Evolutionary conservation across 192 early-diverging fungal species (phyloP).

Genomic region (Entophlyctis helioformis): DNA sequence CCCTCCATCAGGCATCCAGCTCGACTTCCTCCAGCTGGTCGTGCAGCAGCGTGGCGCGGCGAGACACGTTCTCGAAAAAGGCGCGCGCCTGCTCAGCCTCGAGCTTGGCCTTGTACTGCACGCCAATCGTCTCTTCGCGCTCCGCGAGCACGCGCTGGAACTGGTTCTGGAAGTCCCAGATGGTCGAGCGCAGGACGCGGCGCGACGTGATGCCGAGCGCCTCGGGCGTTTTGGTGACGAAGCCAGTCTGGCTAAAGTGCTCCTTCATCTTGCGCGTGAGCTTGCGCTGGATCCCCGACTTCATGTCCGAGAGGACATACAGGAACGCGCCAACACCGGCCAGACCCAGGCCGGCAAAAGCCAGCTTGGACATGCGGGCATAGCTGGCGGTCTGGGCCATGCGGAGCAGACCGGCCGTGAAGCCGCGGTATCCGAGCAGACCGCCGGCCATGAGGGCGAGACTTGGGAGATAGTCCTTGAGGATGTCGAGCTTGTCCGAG

Average conservation of each 20-base stretch:
- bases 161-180: constrained; percentile 44
- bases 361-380: constrained; percentile 19
- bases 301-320: constrained; percentile 39
- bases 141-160: constrained; percentile 31
- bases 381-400: constrained; percentile 2
- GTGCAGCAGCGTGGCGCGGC: no score
- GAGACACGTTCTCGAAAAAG: no score
- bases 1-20: no score
- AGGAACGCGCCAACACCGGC: constrained; percentile 45
- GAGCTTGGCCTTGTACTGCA: no score
- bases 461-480: constrained; percentile 36
- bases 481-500: constrained; percentile 34
- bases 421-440: constrained; percentile 28
- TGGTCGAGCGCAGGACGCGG: constrained; percentile 22
- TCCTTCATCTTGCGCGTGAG: constrained; percentile 24
- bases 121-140: no score
- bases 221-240: constrained; percentile 18
- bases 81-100: no score
- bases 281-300: constrained; percentile 23
- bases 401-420: constrained; percentile 6
- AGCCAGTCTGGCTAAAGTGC: constrained; percentile 24
- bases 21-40: no score
- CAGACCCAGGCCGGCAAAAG: constrained; percentile 32
- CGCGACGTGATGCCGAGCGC: constrained; percentile 22
- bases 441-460: constrained; percentile 25